Evolutionary conservation across 441 rosid species (phyloP), one percentile per base, ranked within the genome.

Genomic region (Mallotus repandus): DNA sequence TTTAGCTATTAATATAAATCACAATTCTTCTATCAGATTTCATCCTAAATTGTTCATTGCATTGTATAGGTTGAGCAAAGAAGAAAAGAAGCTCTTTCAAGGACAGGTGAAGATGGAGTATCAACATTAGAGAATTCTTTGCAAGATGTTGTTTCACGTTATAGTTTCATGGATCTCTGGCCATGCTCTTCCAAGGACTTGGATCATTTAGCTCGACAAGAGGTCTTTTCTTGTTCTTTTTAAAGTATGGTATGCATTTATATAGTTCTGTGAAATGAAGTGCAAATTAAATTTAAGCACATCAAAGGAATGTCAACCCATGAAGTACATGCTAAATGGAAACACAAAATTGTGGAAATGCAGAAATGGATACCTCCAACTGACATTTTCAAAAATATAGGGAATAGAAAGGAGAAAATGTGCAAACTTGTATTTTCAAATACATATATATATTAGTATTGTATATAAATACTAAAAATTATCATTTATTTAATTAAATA

Each of bases 81-180:
- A 82, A 86, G 89, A 76, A 95, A 95, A 78, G 99, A 95, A 83
- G 95, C 99, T 75, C 91, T 95, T 78, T 85, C 90, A 65, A 88
- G 88, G 75, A 84, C 84, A 64, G 81, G 79, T 66, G 96, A 91
- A 81, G 98, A 91, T 74, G 97, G 87, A 71, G 78, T 81, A 50
- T 80, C 89, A 69, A 81, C 83, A 25, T 76, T 84, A 62, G 97
- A 91, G 71, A 82, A 81, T 80, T 89, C 97, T 53, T 82, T 95
- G 78, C 90, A 88, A 74, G 98, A 93, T 78, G 89, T 90, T 65
- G 91, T 86, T 49, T 87, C 97, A 62, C 91, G 98, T 38, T 91
- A 95, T 79, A 85, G 94, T 80, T 95, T 84, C 88, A 95, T 91
- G 99, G 99, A 90, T 87, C 93, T 95, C 50, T 91, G 91, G 96